Base-by-base conservation (phyloP, 2,329 filamentous ascomycete genomes). In the Paraphaeosphaeria minitans region DNA sequence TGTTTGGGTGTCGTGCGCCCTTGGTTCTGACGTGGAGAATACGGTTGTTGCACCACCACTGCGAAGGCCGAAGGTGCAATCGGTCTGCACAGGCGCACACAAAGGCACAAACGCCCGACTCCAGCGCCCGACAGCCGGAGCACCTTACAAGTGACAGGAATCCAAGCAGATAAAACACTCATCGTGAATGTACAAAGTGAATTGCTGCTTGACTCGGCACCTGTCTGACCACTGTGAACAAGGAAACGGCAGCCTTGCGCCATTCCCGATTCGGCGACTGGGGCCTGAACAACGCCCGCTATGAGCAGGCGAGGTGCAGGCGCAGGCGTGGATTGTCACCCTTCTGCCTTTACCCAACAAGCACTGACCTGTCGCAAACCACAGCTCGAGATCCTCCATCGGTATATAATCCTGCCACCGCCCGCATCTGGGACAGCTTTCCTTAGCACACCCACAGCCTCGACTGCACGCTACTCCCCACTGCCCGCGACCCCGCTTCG, bases 231-330 rank as follows among this genome's bases (percentile, higher is more conserved):
- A 27, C 24, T 27, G 24, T 27, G 24, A 46, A 46, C 51, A 53
- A 53, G 43, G 51, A 43, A 53, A 56, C 56, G 61, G 68, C 58
- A 69, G 69, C 69, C 69, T 72, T 66, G 64, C 60, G 61, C 66
- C 60, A 63, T 54, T 5, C 63, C 56, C 22, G 6, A 52, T 64
- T 47, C 51, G 57, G 54, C 12, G 54, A 29, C 53, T 59, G 53
- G 50, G 54, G 63, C 63, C 66, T 61, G 56, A 66, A 65, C 68
- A 63, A 61, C 64, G 61, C 62, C 62, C 62, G 56, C 57, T 56
- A 29, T 51, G 33, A 51, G 29, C 10, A 31, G 29, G 29, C 29
- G 27, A 31, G 29, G 29, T 8, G 47, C 43, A 43, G 57, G 57
- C 58, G 56, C 55, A 56, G 57, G 53, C 42, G 19, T 29, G 42